Evolutionary conservation across 352 stramenopile genomes (phyloP), one percentile per base, ranked within the genome.

Genomic region (Pythium sp.): DNA sequence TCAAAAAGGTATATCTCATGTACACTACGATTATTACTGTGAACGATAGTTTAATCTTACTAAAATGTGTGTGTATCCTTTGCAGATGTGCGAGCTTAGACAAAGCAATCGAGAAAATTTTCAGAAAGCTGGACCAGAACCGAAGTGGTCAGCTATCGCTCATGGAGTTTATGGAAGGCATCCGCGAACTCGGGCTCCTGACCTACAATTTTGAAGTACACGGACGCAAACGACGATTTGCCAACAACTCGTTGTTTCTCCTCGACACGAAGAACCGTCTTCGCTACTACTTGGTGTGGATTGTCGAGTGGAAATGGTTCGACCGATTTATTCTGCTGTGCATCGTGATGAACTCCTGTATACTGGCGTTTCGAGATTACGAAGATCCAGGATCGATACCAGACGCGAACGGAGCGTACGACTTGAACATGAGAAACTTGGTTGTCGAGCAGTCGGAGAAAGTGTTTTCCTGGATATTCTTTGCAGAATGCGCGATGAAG

Each of bases 401-500:
- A 2, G 77, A 86, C 61, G 53, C 65, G 1, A 63, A 57, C 12
- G 77, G 77, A 43, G 24, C 24, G 9, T 62, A 64, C 22, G 56
- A 76, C 26, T 34, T 70, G n/a, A 83, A 70, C 55, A 47, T 62
- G 22, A 54, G 72, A 6, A 88, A 88, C 54, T 14, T 2, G 4
- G 67, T 88, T 41, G 73, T 86, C 14, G 80, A 88, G 5, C 15
- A 69, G n/a, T 70, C 60, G 1, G 80, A 86, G 54, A 41, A 67
- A 0, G 57, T 86, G 2, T 82, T 82, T 55, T 77, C 78, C 51
- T 83, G 69, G 66, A 78, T 88, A 22, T 97, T 97, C 69, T 74
- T 89, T 8, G 71, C 81, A 2, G 91, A 97, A 66, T 89, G 77
- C 49, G 71, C 58, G 1, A 38, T 97, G 3, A 97, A 97, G 71